Base-by-base conservation (phyloP, 352 stramenopile genomes). In the Globisporangium irregulare region DNA sequence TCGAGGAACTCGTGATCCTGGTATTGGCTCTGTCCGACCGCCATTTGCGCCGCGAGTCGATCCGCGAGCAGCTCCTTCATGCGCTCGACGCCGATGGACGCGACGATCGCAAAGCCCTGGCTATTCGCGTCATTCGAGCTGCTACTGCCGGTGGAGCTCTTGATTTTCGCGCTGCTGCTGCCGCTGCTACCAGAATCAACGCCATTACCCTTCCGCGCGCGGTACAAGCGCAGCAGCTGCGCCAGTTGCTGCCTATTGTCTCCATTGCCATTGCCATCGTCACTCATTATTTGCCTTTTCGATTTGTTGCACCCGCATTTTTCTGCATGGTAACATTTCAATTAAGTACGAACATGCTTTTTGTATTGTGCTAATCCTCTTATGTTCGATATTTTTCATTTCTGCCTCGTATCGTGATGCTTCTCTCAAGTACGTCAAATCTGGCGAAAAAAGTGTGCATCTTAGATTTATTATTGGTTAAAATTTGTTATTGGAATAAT, bases 21-120 rank as follows among this genome's bases (percentile, higher is more conserved):
- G 71, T 79, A 81, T 12, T 62, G 59, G 51, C 73, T 80, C 59
- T 75, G 77, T n/a, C 73, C 73, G 27, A 70, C 59, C 0, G 54
- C 68, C 10, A 50, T 34, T 43, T 80, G 68, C 4, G 48, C 54
- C n/a, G 66, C 60, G 9, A 82, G 68, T 0, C 64, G 70, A 15
- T 67, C 41, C 4, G 54, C 20, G 15, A 85, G 69, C 69, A 64
- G 24, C 4, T 27, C 65, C 48, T 71, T 68, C 59, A 84, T 70
- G 24, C 64, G 67, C 55, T 79, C 75, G 24, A 54, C 36, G 5
- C 75, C 77, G 24, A 71, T 66, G 22, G 65, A 56, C 20, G 58
- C 50, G 4, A 50, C 51, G 18, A 66, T 27, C 6, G 71, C 73
- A 20, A 84, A 73, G 6, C 20, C 64, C 34, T 62, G 46, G 4